Conservation (phyloP, 2,329 filamentous ascomycete species). For the Daldinia sp. region DNA sequence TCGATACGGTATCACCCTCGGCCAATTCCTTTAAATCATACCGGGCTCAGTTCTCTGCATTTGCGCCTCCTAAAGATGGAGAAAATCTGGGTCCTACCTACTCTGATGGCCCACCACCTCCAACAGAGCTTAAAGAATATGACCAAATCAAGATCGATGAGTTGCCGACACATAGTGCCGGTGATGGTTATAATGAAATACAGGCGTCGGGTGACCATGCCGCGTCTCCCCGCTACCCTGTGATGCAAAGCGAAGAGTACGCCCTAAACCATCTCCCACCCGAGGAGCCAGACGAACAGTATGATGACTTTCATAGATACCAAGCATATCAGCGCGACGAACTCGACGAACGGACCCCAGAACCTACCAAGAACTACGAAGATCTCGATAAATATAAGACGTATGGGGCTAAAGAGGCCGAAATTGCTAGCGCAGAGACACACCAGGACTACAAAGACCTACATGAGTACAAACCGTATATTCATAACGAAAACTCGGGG, state of each 20-base stretch:
- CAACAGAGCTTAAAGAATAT: slow-evolving; percentile 49
- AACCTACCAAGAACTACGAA: slow-evolving; percentile 45
- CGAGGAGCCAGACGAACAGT: slow-evolving; percentile 44
- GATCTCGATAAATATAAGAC: slow-evolving; percentile 51
- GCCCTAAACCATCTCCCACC: slow-evolving; percentile 45
- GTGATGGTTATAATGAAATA: background rate
- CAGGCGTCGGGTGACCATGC: background rate
- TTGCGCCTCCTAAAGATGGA: slow-evolving; percentile 35
- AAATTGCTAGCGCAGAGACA: slow-evolving; percentile 5
- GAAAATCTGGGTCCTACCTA: slow-evolving; percentile 41
- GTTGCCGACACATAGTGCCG: slow-evolving; percentile 30
- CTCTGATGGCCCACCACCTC: slow-evolving; percentile 48
- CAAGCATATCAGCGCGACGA: slow-evolving; percentile 38
- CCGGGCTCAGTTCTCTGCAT: slow-evolving; percentile 47
- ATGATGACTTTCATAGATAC: slow-evolving; percentile 44
- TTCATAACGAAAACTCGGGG: slow-evolving; percentile 47
- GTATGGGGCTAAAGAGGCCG: slow-evolving; percentile 43
- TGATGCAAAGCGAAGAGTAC: slow-evolving; percentile 45
- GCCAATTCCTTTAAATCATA: slow-evolving; percentile 48
- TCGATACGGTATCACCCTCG: slow-evolving; percentile 38
- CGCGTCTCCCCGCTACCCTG: slow-evolving; percentile 12
- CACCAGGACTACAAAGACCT: slow-evolving; percentile 49
- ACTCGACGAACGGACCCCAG: slow-evolving; percentile 25
- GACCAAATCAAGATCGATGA: slow-evolving; percentile 46
- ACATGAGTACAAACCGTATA: slow-evolving; percentile 50